Evolutionary conservation across 2,329 filamentous ascomycete genomes (phyloP).

Genomic region (Aureobasidium sp.): DNA sequence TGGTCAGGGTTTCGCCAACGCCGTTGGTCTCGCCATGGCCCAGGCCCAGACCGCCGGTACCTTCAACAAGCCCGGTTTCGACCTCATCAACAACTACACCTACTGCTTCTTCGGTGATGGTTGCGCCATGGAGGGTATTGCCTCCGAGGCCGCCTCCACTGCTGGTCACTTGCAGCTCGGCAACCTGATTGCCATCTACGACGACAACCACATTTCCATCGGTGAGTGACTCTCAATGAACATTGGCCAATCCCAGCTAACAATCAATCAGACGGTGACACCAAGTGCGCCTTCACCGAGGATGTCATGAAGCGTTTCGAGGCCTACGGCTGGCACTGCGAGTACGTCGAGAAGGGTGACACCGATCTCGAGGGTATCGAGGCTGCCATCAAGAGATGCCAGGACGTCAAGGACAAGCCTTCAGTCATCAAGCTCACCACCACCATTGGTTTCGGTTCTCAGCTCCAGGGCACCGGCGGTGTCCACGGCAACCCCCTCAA

Average conservation of each 20-base stretch:
- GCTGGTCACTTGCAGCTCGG: conserved; percentile 96
- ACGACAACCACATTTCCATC: conserved; percentile 95
- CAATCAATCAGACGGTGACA: conserved; percentile 67
- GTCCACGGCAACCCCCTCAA: conserved; percentile 96
- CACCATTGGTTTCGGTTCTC: conserved; percentile 93
- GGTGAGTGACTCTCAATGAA: conserved; percentile 39
- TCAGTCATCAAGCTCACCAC: conserved; percentile 94
- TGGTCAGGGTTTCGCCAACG: conserved; percentile 94
- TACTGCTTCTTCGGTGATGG: conserved; percentile 96
- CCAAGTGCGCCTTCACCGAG: conserved; percentile 93
- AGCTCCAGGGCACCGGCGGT: conserved; percentile 85
- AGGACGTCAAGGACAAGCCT: conserved; percentile 91
- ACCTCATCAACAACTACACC: conserved; percentile 92
- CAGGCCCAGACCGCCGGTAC: conserved; percentile 82
- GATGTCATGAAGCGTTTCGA: conserved; percentile 93
- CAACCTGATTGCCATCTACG: conserved; percentile 94
- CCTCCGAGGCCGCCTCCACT: conserved; percentile 81
- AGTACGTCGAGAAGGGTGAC: conserved; percentile 81
- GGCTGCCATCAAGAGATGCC: conserved; percentile 75
- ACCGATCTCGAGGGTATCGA: conserved; percentile 81
- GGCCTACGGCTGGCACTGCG: conserved; percentile 91
- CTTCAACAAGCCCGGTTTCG: conserved; percentile 96
- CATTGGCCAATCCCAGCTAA: background rate
- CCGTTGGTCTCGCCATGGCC: conserved; percentile 94
- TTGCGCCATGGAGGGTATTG: conserved; percentile 97